Evolutionary conservation across 2,329 filamentous ascomycete genomes (phyloP), one percentile per base, ranked within the genome.

Genomic region (Nectriaceae sp.): DNA sequence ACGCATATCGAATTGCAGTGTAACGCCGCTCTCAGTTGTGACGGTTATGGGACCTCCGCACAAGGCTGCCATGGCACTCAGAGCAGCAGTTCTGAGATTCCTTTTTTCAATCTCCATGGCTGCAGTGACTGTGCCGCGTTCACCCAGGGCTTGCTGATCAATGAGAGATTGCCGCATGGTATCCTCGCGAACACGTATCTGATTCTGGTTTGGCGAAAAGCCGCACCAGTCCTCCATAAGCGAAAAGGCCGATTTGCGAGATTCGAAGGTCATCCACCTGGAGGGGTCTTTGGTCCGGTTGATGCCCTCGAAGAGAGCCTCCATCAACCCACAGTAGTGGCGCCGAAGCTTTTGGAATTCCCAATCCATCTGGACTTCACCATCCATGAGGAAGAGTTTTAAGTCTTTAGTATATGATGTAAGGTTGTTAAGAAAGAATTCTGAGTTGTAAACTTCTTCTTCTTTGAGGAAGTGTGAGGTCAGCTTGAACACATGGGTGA

Each of bases 191-290:
- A 87, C 85, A 4, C 86, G 83, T 35, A 96, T 89, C 55, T 95
- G 89, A 13, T 75, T 78, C 65, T 95, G 90, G 55, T 97, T 96
- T 0, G 92, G 90, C 6, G 92, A 96, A 67, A 95, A 97, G 3
- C 94, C 94, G 66, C 94, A 99, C 95, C 95, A 99, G 56, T 97
- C 93, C 70, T 99, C 94, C 92, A 99, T 97, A 40, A 99, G 74
- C 1, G 92, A 87, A 65, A 99, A 99, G 0, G 93, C 89, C 4
- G 94, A 97, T 66, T 97, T 96, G 35, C 95, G 81, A 11, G 92
- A 90, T 67, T 99, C 94, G 63, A 99, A 99, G 0, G 94, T 92
- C 83, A 99, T 94, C 93, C 94, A 99, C 24, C 90, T 82, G 4
- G 90, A 87, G 2, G 91, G 88, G 51, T 97, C 90, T 52, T 85